phyloP scores from a whole-genome alignment of 2,329 filamentous ascomycete species.

The Clarireedia paspali region DNA sequence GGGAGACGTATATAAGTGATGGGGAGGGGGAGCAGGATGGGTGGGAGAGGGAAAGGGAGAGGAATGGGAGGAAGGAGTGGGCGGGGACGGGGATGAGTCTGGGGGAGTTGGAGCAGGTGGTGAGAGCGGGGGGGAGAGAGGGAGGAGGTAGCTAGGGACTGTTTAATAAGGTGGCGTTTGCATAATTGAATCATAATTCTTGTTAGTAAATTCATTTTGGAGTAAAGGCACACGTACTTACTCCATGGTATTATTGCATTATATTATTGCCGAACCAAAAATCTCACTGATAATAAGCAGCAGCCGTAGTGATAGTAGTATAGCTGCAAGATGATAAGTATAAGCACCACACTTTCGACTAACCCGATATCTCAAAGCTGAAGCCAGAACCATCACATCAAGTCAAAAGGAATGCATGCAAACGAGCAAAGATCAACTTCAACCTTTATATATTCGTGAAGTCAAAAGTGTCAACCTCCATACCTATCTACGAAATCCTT shows the following conservation, averaged over 20 bases:
- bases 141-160: not conserved
- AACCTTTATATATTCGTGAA: constrained; percentile 2
- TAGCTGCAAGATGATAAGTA: too few species aligned
- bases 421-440: not conserved
- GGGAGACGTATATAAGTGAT: constrained; percentile 46
- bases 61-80: not conserved
- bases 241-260: too few species aligned
- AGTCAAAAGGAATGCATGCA: not conserved
- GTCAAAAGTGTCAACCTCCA: not conserved
- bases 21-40: constrained; percentile 29
- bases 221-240: too few species aligned
- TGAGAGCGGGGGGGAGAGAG: not conserved
- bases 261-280: too few species aligned
- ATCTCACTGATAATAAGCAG: too few species aligned
- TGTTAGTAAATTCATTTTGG: too few species aligned
- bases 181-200: too few species aligned
- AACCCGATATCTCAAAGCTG: too few species aligned
- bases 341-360: too few species aligned
- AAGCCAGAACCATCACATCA: not conserved
- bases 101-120: not conserved
- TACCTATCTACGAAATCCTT: not conserved
- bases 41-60: not conserved
- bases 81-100: constrained; percentile 5
- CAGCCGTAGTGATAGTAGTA: too few species aligned
- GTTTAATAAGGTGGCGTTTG: not conserved